Evolutionary conservation across 140 eudicot species (phyloP).

Genomic region (Anethum foeniculum): DNA sequence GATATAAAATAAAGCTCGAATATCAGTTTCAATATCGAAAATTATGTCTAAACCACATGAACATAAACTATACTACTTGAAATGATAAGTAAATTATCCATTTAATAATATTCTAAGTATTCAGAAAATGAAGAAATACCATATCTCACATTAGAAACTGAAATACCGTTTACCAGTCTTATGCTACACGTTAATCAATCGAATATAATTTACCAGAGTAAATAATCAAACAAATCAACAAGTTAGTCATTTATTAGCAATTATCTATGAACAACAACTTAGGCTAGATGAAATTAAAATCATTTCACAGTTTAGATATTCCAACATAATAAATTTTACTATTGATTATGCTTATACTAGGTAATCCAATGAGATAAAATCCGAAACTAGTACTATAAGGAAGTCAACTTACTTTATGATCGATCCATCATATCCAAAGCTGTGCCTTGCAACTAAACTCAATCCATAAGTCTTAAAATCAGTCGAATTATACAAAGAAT

Average conservation of each 20-base stretch:
- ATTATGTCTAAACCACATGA: not conserved
- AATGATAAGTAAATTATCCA: not conserved
- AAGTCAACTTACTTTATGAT: conserved; percentile 35
- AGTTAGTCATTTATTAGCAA: not conserved
- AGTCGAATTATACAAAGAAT: conserved; percentile 75
- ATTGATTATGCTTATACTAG: not conserved
- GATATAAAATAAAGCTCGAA: not conserved
- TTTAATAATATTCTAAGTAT: not conserved
- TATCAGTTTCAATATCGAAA: not conserved
- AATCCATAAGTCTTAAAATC: conserved; percentile 49
- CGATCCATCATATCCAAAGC: conserved; percentile 66
- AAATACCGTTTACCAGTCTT: not conserved
- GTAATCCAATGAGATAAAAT: not conserved
- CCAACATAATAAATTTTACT: not conserved
- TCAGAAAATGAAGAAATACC: not conserved
- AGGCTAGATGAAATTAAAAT: not conserved
- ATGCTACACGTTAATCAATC: not conserved
- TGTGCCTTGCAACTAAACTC: conserved; percentile 69
- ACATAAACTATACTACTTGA: not conserved
- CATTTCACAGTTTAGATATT: not conserved
- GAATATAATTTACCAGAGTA: no score
- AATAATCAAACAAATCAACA: not conserved
- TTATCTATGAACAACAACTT: not conserved
- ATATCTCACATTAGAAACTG: not conserved
- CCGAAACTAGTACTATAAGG: not conserved